Base-by-base conservation (phyloP, 163 green algal species). In the Coccomyxa subellipsoidea region DNA sequence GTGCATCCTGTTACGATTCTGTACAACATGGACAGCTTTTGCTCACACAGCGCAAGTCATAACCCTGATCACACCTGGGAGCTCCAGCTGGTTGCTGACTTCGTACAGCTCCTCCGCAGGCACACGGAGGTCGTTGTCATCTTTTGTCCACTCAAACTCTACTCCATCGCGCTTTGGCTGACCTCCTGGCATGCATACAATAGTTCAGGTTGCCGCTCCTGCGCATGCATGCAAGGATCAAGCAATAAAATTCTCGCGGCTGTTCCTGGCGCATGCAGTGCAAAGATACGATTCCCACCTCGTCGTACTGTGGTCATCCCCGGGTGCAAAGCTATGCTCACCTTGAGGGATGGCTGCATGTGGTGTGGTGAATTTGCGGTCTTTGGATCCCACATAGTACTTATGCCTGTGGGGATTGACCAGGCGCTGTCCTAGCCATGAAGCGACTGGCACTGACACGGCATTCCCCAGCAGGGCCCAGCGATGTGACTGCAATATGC, bases 381-480 rank as follows among this genome's bases (percentile, higher is more conserved):
- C 84, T n/a, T 81, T 83, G 35, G 69, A 21, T 15, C 80, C 82
- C 0, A 66, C 36, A 10, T 82, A 76, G 81, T 93, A 95, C 87
- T 96, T 95, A 84, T 86, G 83, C 32, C 39, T 78, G 87, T 94
- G 94, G 10, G 93, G 93, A 29, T 87, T n/a, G 72, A 85, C 85
- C 72, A 97, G 87, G 5, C 91, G 88, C 79, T 92, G 83, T 3
- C 94, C 94, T 29, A 97, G 80, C 93, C 93, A 97, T 12, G 84
- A 35, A 0, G 90, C 91, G 66, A 97, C 92, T 34, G 91, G 90
- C 77, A 96, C 92, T 1, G 93, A 94, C 47, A 97, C 94, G 2
- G 94, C 93, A 81, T 97, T 97, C 77, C 93, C 94, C 38, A 95
- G 81, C 54, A 94, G 82, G 2, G 86, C 86, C 77, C 82, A 90